These are phyloP conservation scores for Erigeron canadensis DNA, from an alignment of 129 eudicot species.

Conservation along the genomic window DNA sequence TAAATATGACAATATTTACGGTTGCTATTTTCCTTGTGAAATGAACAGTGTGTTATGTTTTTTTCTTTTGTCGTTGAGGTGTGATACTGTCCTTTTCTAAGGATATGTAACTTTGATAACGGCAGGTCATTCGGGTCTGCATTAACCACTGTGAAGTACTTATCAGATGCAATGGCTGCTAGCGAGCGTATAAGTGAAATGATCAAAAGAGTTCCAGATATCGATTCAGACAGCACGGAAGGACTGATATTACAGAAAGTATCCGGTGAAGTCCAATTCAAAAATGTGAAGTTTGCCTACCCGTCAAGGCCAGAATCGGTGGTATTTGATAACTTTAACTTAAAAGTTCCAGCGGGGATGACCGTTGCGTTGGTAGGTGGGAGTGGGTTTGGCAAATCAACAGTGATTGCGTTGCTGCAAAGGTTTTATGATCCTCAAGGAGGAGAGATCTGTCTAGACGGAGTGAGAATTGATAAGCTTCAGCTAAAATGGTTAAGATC, in stretches of 20 bases:
- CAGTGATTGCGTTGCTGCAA: constrained; percentile 60
- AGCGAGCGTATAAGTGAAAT: constrained; percentile 59
- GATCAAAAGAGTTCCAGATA: constrained; percentile 58
- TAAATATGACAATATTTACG: neutral
- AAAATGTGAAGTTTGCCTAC: constrained; percentile 47
- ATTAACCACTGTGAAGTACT: constrained; percentile 56
- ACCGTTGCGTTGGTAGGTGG: constrained; percentile 76
- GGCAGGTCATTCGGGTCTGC: constrained; percentile 65
- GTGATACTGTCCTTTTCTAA: neutral
- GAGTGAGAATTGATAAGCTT: no score
- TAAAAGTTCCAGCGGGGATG: constrained; percentile 57
- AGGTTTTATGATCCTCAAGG: constrained; percentile 73
- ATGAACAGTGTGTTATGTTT: neutral
- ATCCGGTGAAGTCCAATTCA: constrained; percentile 54
- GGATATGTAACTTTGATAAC: neutral
- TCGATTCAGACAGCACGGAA: constrained; percentile 64
- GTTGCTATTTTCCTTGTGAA: neutral
- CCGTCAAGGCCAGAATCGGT: constrained; percentile 58
- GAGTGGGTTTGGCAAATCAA: constrained; percentile 81
- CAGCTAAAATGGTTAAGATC: no score
- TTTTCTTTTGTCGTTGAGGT: neutral
- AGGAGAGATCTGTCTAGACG: neutral
- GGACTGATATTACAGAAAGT: constrained; percentile 48
- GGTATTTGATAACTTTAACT: constrained; percentile 45
- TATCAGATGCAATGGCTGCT: constrained; percentile 69